Percentiles rank a stretch among this genome's conserved stretches.
phyloP scores from a whole-genome alignment of 2,329 filamentous ascomycete genomes.

The Verticillium nubilum region DNA sequence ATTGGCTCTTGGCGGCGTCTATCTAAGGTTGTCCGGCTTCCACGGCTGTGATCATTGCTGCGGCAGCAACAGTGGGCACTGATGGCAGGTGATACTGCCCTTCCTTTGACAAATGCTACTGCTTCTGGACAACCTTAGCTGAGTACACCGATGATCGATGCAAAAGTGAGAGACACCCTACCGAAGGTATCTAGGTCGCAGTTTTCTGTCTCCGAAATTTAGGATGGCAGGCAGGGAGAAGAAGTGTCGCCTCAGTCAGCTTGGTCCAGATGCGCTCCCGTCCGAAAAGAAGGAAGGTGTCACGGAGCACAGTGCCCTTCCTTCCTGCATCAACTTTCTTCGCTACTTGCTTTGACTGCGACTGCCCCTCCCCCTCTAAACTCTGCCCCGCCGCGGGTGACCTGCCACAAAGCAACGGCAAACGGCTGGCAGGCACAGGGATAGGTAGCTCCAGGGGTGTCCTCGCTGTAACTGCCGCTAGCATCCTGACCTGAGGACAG shows the following conservation, averaged over 20 bases:
- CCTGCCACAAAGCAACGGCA: background rate
- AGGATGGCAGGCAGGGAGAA: too few relatives aligned
- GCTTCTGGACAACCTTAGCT: too few relatives aligned
- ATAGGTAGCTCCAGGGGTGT: background rate
- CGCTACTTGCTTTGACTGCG: background rate
- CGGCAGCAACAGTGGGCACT: background rate
- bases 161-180: too few relatives aligned
- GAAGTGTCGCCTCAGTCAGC: too few relatives aligned
- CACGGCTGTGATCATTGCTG: too few relatives aligned
- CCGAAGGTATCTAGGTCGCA: too few relatives aligned
- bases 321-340: background rate
- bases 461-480: conserved; percentile 1
- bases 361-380: background rate
- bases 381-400: background rate
- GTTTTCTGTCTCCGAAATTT: too few relatives aligned
- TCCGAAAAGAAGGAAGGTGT: background rate
- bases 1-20: background rate
- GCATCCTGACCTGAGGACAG: background rate
- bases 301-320: background rate
- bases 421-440: background rate
- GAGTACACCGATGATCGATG: too few relatives aligned
- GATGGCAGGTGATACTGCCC: too few relatives aligned
- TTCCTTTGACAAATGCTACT: too few relatives aligned
- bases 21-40: background rate
- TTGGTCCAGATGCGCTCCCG: too few relatives aligned